Percentiles rank a stretch among this genome's conserved stretches.
Evolutionary conservation across 768 basidiomycete species (phyloP).

Genomic region (Boletellus ananiceps): DNA sequence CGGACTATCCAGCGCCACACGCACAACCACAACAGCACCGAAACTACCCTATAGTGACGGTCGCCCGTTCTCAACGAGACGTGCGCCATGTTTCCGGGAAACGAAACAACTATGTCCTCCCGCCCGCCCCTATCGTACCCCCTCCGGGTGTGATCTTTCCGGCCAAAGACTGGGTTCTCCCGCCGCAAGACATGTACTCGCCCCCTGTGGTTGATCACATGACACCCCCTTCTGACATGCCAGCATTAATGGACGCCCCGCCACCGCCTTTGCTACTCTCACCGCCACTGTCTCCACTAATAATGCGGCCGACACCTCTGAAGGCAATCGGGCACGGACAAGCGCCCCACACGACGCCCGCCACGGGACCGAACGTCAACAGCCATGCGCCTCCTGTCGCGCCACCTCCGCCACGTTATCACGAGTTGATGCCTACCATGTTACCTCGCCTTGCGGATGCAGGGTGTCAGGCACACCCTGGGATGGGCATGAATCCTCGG

Average conservation of each 20-base stretch:
- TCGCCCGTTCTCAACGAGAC: conserved; percentile 11
- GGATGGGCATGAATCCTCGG: conserved; percentile 14
- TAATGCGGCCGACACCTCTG: conserved; percentile 14
- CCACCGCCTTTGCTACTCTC: conserved; percentile 12
- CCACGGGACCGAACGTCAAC: conserved; percentile 8
- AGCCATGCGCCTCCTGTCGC: conserved; percentile 8
- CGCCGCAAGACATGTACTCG: conserved; percentile 14
- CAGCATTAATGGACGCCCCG: conserved; percentile 7
- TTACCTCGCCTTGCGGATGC: conserved; percentile 23
- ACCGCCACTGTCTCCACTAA: conserved; percentile 9
- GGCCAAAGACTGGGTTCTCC: conserved; percentile 13
- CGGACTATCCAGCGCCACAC: conserved; percentile 17
- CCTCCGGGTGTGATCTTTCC: conserved; percentile 27
- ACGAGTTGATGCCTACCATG: conserved; percentile 7
- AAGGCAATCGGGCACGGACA: conserved; percentile 9
- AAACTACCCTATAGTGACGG: conserved; percentile 3
- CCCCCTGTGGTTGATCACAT: conserved; percentile 1
- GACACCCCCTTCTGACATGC: conserved; percentile 4
- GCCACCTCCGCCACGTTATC: conserved; percentile 18
- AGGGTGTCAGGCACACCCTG: conserved; percentile 22
- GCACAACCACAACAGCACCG: conserved; percentile 6
- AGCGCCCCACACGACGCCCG: not conserved
- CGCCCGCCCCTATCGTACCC: conserved; percentile 15
- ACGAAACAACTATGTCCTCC: conserved; percentile 3
- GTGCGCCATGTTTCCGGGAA: conserved; percentile 4